A percentile compares a stretch with the other conserved stretches of the same genome.
phyloP scores from a whole-genome alignment of 208 protist genomes.

The Phytomonas sp. region DNA sequence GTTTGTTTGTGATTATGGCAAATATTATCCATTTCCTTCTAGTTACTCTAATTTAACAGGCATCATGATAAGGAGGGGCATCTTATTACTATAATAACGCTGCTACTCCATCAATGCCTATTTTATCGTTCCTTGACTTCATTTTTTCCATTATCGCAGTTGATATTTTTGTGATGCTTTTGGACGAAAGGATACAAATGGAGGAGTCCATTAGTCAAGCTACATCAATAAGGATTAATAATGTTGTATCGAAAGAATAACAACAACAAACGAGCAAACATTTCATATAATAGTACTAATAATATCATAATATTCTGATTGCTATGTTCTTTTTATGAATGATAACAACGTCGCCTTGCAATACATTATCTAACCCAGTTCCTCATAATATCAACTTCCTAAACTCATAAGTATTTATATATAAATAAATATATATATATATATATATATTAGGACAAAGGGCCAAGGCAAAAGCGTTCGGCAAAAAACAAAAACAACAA shows the following conservation, averaged over 20 bases:
- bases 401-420: neutral
- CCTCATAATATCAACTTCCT: neutral
- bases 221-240: neutral
- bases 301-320: neutral
- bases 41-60: neutral
- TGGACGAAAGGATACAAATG: neutral
- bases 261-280: neutral
- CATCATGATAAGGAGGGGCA: neutral
- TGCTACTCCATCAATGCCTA: neutral
- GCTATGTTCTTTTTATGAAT: neutral
- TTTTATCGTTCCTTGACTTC: neutral
- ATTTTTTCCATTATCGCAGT: slow-evolving; percentile 1
- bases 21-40: neutral
- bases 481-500: neutral
- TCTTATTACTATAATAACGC: neutral
- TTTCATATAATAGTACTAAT: neutral
- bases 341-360: neutral
- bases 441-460: slow-evolving; percentile 4
- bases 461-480: neutral
- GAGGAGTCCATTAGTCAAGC: neutral
- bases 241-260: neutral
- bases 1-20: neutral
- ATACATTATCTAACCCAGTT: neutral
- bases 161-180: slow-evolving; percentile 1
- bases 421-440: slow-evolving; percentile 1